phyloP scores from a whole-genome alignment of 257 asterid genomes.

The Plectranthus barbatus region DNA sequence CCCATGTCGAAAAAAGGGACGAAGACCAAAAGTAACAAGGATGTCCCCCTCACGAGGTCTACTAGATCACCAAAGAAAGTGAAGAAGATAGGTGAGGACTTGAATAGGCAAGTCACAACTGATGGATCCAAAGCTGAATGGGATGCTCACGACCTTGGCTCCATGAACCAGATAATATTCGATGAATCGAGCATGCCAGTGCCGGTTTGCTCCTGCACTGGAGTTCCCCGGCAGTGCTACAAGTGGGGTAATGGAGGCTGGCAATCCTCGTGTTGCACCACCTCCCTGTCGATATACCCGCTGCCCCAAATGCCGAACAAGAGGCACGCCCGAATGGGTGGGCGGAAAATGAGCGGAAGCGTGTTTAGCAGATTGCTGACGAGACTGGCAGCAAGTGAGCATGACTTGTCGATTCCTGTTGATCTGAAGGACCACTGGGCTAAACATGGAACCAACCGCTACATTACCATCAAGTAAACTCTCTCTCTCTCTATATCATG shows the following conservation, averaged over 20 bases:
- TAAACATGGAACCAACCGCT: conserved; percentile 80
- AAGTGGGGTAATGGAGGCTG: conserved; percentile 87
- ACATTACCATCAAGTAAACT: conserved; percentile 54
- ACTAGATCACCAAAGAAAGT: conserved; percentile 29
- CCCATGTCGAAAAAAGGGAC: conserved; percentile 16
- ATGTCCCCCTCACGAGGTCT: conserved; percentile 8
- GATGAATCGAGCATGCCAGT: conserved; percentile 56
- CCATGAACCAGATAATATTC: conserved; percentile 35
- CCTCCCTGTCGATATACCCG: conserved; percentile 56
- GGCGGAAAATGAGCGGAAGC: conserved; percentile 70
- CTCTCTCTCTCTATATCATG: too few relatives aligned
- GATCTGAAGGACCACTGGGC: conserved; percentile 78
- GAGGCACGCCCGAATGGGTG: conserved; percentile 65
- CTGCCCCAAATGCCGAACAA: conserved; percentile 63
- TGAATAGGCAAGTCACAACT: conserved; percentile 55
- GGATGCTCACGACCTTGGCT: conserved; percentile 58
- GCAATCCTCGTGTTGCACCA: conserved; percentile 87
- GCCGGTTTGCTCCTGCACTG: conserved; percentile 76
- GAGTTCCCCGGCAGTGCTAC: conserved; percentile 58
- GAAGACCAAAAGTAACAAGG: conserved; percentile 25
- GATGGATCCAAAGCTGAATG: conserved; percentile 72
- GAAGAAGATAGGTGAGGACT: conserved; percentile 44
- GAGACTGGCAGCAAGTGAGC: conserved; percentile 45
- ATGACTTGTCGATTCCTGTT: conserved; percentile 42
- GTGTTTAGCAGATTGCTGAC: conserved; percentile 68